These are phyloP conservation scores for Globisporangium nodosum DNA, from an alignment of 352 stramenopile genomes.

Conservation along the genomic window DNA sequence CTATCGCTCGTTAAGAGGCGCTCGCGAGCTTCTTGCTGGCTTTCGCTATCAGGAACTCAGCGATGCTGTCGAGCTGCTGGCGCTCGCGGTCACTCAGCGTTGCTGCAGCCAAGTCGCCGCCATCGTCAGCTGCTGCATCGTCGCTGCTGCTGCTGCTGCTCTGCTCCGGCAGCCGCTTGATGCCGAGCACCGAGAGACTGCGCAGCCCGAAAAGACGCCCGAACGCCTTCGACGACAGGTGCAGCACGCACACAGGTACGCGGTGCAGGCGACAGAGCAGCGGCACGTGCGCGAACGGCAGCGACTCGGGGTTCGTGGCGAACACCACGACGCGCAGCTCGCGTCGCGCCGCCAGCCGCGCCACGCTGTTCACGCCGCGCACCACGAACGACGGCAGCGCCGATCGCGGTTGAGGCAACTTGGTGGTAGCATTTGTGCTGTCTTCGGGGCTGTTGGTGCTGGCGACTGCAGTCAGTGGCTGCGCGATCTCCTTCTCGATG, in stretches of 20 bases:
- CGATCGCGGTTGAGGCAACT: neutral
- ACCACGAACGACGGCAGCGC: slow-evolving; percentile 26
- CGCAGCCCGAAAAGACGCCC: slow-evolving; percentile 50
- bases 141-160: neutral
- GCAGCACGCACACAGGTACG: slow-evolving; percentile 66
- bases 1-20: slow-evolving; percentile 4
- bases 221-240: slow-evolving; percentile 62
- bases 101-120: neutral
- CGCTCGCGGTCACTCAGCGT: slow-evolving; percentile 21
- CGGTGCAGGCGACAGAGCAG: slow-evolving; percentile 60
- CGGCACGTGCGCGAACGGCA: slow-evolving; percentile 56
- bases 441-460: neutral
- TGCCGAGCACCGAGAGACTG: slow-evolving; percentile 46
- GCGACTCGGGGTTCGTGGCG: slow-evolving; percentile 52
- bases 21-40: slow-evolving; percentile 42
- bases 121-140: neutral
- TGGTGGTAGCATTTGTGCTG: neutral
- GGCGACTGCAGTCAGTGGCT: slow-evolving; percentile 7
- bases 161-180: slow-evolving; percentile 18
- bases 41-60: slow-evolving; percentile 53
- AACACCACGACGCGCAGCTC: slow-evolving; percentile 63
- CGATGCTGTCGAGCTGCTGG: slow-evolving; percentile 51
- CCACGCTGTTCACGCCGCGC: slow-evolving; percentile 56
- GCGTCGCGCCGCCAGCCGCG: slow-evolving; percentile 26
- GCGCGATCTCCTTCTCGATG: slow-evolving; percentile 52